phyloP scores from a whole-genome alignment of 441 rosid species.

The Dalechampia spathulata region DNA sequence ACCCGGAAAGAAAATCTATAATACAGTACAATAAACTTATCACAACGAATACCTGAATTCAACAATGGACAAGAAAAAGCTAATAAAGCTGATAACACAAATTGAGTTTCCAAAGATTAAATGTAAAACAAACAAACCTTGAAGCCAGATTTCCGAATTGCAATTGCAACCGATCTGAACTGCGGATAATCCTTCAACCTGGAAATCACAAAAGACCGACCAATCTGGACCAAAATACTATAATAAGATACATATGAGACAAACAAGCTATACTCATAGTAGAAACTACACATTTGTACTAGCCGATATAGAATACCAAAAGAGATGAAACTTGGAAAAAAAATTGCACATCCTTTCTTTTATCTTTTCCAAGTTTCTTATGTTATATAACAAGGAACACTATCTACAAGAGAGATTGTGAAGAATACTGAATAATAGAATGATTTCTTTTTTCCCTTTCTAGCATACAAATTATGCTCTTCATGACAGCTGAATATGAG shows the following conservation, averaged over 20 bases:
- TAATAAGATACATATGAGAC: conserved; percentile 1
- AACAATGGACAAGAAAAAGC: neutral
- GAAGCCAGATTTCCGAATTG: conserved; percentile 77
- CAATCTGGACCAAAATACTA: conserved; percentile 47
- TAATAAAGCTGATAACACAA: neutral
- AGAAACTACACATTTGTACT: neutral
- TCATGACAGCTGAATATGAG: neutral
- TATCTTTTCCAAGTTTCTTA: neutral
- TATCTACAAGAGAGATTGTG: neutral
- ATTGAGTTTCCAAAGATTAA: conserved; percentile 4
- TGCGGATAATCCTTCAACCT: conserved; percentile 90
- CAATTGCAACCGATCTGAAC: conserved; percentile 81
- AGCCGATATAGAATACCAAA: neutral
- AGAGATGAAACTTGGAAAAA: neutral
- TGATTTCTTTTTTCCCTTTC: neutral
- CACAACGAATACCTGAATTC: neutral
- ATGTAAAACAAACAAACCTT: conserved; percentile 45
- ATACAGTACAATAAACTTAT: neutral
- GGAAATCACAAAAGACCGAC: conserved; percentile 72
- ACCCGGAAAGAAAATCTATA: too few species aligned
- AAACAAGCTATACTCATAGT: neutral
- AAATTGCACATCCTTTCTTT: neutral
- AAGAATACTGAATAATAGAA: too few species aligned
- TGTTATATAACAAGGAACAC: neutral
- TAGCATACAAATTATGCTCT: neutral